Base-by-base conservation (phyloP, 805 yeast species). In the Candida germanica region DNA sequence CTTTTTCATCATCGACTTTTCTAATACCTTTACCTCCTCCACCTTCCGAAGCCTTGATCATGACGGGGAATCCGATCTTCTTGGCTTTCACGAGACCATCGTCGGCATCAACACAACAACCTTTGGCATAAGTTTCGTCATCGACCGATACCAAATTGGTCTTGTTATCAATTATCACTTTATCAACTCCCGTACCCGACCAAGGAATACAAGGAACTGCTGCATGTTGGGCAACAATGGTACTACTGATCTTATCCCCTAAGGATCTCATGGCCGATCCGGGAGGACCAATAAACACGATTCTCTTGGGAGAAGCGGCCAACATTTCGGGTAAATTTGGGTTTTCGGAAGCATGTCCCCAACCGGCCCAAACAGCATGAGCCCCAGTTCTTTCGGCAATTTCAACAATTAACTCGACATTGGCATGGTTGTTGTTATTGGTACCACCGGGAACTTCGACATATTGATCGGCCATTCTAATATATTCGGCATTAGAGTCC, bases 21-120 rank as follows among this genome's bases (percentile, higher is more conserved):
- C 99, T 83, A 63, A 93, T 93, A 77, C 99, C 99, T 69, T 93
- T 93, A 73, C 99, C 99, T 70, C 99, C 99, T 66, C 99, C 99
- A 73, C 99, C 99, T 79, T 93, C 99, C 40, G 97, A 88, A 33
- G 98, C 98, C 66, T 93, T 93, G 58, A 93, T 81, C 99, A 93
- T 93, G 36, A 93, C 95, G 21, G 99, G 99, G 71, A 93, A 88
- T 1, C 98, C 98, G 54, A 93, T 89, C 54, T 75, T 61, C 51
- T 73, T 77, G 42, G 98, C 98, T 59, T 84, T 86, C 29, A 49
- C 73, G 38, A 93, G 73, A 46, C 98, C 99, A 53, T 91, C 95
- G 53, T 83, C 93, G 32, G 98, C 88, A 26, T 80, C 71, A 5
- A 69, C 64, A 56, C 88, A 86, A 66, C 97, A 91, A 50, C 98